phyloP scores from a whole-genome alignment of 2,329 filamentous ascomycete species.

The Pseudopithomyces maydicus region DNA sequence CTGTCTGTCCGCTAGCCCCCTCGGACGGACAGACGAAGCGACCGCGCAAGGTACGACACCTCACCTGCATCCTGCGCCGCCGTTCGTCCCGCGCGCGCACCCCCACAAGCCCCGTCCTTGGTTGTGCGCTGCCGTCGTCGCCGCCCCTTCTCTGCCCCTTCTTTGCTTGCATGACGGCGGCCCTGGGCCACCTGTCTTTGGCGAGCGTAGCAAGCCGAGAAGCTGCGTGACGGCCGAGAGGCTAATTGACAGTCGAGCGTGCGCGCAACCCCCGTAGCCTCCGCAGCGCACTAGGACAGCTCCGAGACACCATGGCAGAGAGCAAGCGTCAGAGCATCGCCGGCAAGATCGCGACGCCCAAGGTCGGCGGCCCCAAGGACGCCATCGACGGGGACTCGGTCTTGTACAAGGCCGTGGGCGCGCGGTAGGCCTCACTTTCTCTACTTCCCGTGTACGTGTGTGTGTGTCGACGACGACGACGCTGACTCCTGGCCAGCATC shows the following conservation, averaged over 20 bases:
- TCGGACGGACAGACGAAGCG: too few species aligned
- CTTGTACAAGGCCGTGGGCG: constrained; percentile 65
- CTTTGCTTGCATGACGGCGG: constrained; percentile 42
- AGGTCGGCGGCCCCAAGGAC: constrained; percentile 49
- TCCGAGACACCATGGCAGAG: constrained; percentile 56
- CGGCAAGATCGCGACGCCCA: constrained; percentile 60
- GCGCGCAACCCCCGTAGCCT: constrained; percentile 3
- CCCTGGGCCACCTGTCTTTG: constrained; percentile 35
- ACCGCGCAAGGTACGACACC: constrained; percentile 9
- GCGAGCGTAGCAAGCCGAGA: constrained; percentile 23
- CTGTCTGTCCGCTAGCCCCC: constrained; percentile 22
- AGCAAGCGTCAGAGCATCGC: constrained; percentile 62
- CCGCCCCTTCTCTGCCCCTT: constrained; percentile 49
- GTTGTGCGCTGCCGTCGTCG: constrained; percentile 42
- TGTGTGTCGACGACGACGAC: background rate
- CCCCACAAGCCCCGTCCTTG: constrained; percentile 17
- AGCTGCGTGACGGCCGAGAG: constrained; percentile 18
- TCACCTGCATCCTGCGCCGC: constrained; percentile 17
- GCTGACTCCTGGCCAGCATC: constrained; percentile 51
- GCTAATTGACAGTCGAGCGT: constrained; percentile 11
- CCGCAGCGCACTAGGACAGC: constrained; percentile 47
- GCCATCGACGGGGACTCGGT: constrained; percentile 58
- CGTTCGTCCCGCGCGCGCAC: constrained; percentile 9
- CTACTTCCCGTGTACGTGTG: background rate
- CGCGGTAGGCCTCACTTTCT: constrained; percentile 55